Evolutionary conservation across 2,329 filamentous ascomycete species (phyloP), one percentile per base, ranked within the genome.

Genomic region (Ceratocystis cacaofunesta): DNA sequence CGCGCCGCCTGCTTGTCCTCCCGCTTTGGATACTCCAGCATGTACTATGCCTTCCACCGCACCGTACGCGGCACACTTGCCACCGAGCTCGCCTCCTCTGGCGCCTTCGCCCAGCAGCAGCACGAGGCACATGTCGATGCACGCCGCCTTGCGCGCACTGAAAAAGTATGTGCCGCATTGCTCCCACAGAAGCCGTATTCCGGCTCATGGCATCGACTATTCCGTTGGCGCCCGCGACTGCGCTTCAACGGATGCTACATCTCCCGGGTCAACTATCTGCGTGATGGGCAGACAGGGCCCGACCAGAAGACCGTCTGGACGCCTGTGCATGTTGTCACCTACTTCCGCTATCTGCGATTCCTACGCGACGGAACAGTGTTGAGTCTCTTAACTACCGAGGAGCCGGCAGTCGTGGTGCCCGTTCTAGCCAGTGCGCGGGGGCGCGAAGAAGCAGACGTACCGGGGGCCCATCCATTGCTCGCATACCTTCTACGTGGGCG

Each of bases 181-280:
- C 74, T 83, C 41, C 73, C 79, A 25, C 75, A 75, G 1, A 72
- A 72, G 2, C 71, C 75, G 0, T 85, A 85, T 70, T 71, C 75
- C 2, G 75, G 74, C 1, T 81, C 81, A 1, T 87, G 84, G 83
- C 77, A 82, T 71, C 75, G 78, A 64, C 89, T 96, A 78, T 95
- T 96, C 77, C 89, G 88, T 48, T 78, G 79, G 4, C 87, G 91
- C 15, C 92, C 94, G 1, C 86, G 94, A 55, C 82, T 97, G 68
- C 89, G 94, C 66, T 99, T 95, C 79, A 94, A 94, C 71, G 94
- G 94, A 30, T 88, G 90, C 75, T 99, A 99, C 77, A 97, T 99
- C 75, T 90, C 86, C 74, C 97, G 92, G 0, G 91, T 96, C 67
- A 97, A 97, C 77, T 99, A 99, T 76, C 85, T 90, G 62, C 88